Evolutionary conservation across 176 grass and related monocot species (phyloP).

Genomic region (Aechmea fasciata): DNA sequence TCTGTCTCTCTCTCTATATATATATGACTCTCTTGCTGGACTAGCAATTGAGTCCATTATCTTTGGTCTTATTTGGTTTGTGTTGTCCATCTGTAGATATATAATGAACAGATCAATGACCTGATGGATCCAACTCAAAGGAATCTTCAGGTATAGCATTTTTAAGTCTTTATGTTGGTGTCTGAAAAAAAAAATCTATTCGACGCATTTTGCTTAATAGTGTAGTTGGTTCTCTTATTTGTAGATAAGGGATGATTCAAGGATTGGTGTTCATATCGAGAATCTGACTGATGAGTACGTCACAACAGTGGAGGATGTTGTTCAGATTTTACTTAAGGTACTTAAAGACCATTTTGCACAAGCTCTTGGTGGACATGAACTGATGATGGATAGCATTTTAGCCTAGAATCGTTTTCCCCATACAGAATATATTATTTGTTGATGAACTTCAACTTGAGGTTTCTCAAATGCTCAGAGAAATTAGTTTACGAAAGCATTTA

Average conservation of each 20-base stretch:
- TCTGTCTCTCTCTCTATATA: too few species aligned
- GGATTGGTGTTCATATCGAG: slow-evolving; percentile 64
- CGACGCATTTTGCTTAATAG: background rate
- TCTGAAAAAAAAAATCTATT: background rate
- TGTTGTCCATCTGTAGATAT: slow-evolving; percentile 41
- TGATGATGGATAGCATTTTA: too few species aligned
- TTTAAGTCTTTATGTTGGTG: background rate
- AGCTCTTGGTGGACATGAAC: background rate
- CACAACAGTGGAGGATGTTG: slow-evolving; percentile 60
- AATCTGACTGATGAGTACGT: slow-evolving; percentile 91
- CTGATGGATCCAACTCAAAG: slow-evolving; percentile 86
- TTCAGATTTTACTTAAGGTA: slow-evolving; percentile 96
- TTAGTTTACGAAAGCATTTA: too few species aligned
- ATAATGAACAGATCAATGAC: slow-evolving; percentile 89
- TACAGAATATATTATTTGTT: too few species aligned
- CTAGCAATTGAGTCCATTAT: too few species aligned
- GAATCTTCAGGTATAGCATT: slow-evolving; percentile 60
- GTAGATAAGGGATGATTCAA: slow-evolving; percentile 69
- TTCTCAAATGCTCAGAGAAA: too few species aligned
- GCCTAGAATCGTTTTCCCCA: too few species aligned
- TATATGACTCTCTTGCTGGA: too few species aligned
- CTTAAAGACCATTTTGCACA: background rate
- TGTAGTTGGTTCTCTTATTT: background rate
- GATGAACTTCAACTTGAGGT: too few species aligned
- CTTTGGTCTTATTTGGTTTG: background rate